phyloP scores from a whole-genome alignment of 352 stramenopile genomes.

The Phytophthora sansomeana region DNA sequence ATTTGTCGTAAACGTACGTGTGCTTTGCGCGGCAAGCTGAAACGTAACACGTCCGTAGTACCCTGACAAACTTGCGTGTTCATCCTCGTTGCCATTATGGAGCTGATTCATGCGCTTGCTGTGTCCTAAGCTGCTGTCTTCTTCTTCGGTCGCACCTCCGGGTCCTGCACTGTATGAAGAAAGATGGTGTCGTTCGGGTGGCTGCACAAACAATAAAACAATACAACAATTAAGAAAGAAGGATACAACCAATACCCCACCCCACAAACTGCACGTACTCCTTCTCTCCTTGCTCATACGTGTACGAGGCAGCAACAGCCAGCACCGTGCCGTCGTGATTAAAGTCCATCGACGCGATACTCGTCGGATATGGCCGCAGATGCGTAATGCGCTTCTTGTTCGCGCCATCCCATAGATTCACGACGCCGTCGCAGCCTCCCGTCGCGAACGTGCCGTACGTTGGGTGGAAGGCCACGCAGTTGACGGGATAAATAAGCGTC shows the following conservation, averaged over 20 bases:
- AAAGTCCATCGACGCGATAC: slow-evolving; percentile 95
- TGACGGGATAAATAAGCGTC: slow-evolving; percentile 95
- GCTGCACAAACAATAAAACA: slow-evolving; percentile 40
- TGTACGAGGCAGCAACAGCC: slow-evolving; percentile 96
- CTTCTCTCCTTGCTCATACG: slow-evolving; percentile 97
- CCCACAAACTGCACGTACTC: slow-evolving; percentile 66
- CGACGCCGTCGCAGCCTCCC: slow-evolving; percentile 93
- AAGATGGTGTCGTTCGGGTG: slow-evolving; percentile 96
- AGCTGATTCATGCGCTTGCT: not conserved
- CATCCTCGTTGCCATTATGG: not conserved
- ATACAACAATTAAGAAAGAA: slow-evolving; percentile 6
- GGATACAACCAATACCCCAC: not conserved
- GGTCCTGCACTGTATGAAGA: slow-evolving; percentile 89
- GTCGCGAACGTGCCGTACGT: slow-evolving; percentile 95
- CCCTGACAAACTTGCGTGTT: not conserved
- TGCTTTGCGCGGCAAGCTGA: slow-evolving; percentile 2
- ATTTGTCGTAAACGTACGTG: slow-evolving; percentile 32
- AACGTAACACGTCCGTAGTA: not conserved
- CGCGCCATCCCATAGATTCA: slow-evolving; percentile 94
- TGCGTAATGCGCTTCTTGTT: slow-evolving; percentile 96
- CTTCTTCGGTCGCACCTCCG: slow-evolving; percentile 88
- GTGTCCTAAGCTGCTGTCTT: slow-evolving; percentile 41
- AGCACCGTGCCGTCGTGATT: slow-evolving; percentile 93
- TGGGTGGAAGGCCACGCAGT: slow-evolving; percentile 96
- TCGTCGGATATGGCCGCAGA: slow-evolving; percentile 85